These are phyloP conservation scores for Pseudogymnoascus sp. DNA, from an alignment of 2,329 filamentous ascomycete genomes.

Conservation along the genomic window DNA sequence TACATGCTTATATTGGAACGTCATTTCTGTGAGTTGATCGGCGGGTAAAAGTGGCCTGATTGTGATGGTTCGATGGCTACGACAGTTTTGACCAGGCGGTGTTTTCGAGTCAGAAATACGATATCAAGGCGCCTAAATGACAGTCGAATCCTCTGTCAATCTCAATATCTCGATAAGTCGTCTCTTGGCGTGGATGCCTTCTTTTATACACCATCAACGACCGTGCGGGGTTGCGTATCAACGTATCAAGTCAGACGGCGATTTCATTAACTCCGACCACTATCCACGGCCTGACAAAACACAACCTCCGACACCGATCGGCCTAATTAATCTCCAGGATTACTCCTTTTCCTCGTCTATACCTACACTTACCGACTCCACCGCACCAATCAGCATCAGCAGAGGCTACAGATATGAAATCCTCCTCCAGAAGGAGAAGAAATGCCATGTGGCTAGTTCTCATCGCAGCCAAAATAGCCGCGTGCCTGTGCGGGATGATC, in stretches of 20 bases:
- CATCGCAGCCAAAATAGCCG: neutral
- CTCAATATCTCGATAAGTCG: neutral
- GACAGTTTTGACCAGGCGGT: neutral
- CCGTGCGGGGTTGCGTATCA: neutral
- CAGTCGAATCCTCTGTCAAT: neutral
- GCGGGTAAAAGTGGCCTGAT: neutral
- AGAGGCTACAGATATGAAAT: neutral
- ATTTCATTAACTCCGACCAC: neutral
- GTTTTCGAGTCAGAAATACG: neutral
- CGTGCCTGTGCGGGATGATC: neutral
- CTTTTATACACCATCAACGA: neutral
- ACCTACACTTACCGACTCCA: neutral
- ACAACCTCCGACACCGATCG: neutral
- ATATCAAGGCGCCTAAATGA: neutral
- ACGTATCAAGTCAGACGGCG: neutral
- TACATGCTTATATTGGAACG: constrained; percentile 48
- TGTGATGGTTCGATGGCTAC: neutral
- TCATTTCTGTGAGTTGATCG: constrained; percentile 31
- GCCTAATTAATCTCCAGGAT: neutral
- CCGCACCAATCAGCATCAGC: neutral
- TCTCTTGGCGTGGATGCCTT: neutral
- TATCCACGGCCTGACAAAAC: neutral
- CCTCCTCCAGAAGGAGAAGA: neutral
- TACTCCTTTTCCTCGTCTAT: neutral
- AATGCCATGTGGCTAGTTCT: neutral